Conservation (phyloP, 768 basidiomycete species). For the Boletus huronensis region DNA sequence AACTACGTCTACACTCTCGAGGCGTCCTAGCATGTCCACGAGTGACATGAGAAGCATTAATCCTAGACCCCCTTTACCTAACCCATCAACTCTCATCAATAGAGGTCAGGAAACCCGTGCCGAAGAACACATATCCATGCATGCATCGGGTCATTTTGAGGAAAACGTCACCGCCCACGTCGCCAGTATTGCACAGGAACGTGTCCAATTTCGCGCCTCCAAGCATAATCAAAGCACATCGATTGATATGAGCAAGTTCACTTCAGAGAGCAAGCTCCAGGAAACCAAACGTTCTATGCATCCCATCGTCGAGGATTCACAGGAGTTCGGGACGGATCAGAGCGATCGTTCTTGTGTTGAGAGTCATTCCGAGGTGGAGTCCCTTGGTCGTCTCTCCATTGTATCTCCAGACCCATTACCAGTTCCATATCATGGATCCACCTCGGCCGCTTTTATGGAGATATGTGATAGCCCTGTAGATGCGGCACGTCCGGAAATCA, state of each 20-base stretch:
- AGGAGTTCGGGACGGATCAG: constrained; percentile 17
- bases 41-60: constrained; percentile 1
- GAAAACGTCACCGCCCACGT: constrained; percentile 12
- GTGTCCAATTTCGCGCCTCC: constrained; percentile 10
- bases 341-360: constrained; percentile 16
- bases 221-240: constrained; percentile 14
- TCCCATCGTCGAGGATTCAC: constrained; percentile 28
- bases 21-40: constrained; percentile 17
- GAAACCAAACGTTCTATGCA: constrained; percentile 29
- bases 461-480: constrained; percentile 35
- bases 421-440: constrained; percentile 42
- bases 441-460: constrained; percentile 28
- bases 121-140: constrained; percentile 18
- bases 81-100: constrained; percentile 7
- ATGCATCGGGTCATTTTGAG: constrained; percentile 10
- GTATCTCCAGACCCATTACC: constrained; percentile 43
- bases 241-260: constrained; percentile 16
- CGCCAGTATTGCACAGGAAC: constrained; percentile 9
- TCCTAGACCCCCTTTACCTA: constrained; percentile 10
- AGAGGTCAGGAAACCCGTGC: constrained; percentile 12
- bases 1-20: constrained; percentile 14
- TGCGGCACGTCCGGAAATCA: constrained; percentile 6
- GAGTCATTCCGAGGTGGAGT: constrained; percentile 24
- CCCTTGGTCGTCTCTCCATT: constrained; percentile 26
- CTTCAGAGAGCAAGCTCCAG: constrained; percentile 13